Evolutionary conservation across 1,139 yeast species (phyloP).

Genomic region (Sugiyamaella pinicola): DNA sequence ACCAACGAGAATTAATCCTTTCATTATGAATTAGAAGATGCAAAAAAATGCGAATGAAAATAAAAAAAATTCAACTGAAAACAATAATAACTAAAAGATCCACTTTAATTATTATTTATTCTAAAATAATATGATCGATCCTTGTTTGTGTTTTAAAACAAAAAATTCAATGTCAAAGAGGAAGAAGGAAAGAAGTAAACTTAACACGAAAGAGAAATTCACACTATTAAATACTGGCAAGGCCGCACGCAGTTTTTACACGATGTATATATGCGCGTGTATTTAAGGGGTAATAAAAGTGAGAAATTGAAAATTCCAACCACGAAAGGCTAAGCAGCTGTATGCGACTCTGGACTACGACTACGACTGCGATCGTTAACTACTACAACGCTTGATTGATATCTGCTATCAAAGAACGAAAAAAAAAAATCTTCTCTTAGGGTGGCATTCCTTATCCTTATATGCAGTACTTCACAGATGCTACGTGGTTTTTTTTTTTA

Average conservation of each 20-base stretch:
- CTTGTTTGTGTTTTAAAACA: background rate
- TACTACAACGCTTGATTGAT: slow-evolving; percentile 1
- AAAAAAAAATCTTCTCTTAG: background rate
- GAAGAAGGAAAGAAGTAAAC: background rate
- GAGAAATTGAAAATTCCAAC: slow-evolving; percentile 8
- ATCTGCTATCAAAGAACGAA: background rate
- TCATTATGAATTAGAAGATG: slow-evolving; percentile 54
- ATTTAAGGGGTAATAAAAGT: slow-evolving; percentile 7
- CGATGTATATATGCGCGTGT: slow-evolving; percentile 6
- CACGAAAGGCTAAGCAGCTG: slow-evolving; percentile 1
- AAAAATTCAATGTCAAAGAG: slow-evolving; percentile 9
- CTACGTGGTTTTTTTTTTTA: slow-evolving; percentile 11
- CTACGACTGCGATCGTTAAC: background rate
- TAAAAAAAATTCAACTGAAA: slow-evolving; percentile 5
- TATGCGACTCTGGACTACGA: background rate
- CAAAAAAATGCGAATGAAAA: slow-evolving; percentile 4
- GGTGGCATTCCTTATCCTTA: slow-evolving; percentile 14
- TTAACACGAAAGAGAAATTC: slow-evolving; percentile 7
- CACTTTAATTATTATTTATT: slow-evolving; percentile 9
- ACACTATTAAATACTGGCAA: slow-evolving; percentile 8
- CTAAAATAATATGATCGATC: background rate
- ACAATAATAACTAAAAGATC: slow-evolving; percentile 1
- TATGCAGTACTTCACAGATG: slow-evolving; percentile 1
- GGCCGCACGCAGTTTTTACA: slow-evolving; percentile 5
- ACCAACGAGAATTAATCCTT: slow-evolving; percentile 98